Evolutionary conservation across 768 basidiomycete species (phyloP).

Genomic region (Naematelia encephala): DNA sequence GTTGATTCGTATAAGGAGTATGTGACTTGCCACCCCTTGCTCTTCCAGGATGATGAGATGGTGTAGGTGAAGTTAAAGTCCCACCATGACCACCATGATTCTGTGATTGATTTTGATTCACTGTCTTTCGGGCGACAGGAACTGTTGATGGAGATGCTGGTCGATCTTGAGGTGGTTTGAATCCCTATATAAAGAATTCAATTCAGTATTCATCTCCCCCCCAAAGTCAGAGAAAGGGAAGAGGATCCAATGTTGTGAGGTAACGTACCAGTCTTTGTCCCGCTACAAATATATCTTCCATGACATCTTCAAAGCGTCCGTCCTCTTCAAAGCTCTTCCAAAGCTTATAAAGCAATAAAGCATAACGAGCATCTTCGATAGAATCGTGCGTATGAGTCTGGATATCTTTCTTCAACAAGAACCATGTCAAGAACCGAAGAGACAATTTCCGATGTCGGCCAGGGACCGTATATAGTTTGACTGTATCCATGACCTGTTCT

Average conservation of each 20-base stretch:
- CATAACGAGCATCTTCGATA: slow-evolving; percentile 92
- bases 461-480: slow-evolving; percentile 87
- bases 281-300: slow-evolving; percentile 61
- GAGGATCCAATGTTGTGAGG: neutral
- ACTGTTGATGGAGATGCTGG: slow-evolving; percentile 3
- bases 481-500: slow-evolving; percentile 92
- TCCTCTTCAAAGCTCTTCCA: slow-evolving; percentile 64
- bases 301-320: slow-evolving; percentile 73
- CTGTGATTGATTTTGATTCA: neutral
- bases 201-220: too few species aligned
- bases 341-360: slow-evolving; percentile 77
- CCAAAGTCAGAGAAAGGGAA: too few species aligned
- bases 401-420: slow-evolving; percentile 83
- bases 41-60: too few species aligned
- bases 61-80: too few species aligned
- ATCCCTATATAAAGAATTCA: too few species aligned
- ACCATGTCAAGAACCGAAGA: slow-evolving; percentile 89
- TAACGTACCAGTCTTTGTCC: slow-evolving; percentile 50
- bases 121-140: too few species aligned
- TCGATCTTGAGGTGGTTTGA: slow-evolving; percentile 31
- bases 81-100: neutral
- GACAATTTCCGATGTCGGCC: slow-evolving; percentile 81
- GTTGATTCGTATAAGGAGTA: too few species aligned
- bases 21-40: too few species aligned
- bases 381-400: slow-evolving; percentile 85